Conservation (phyloP, 2,329 filamentous ascomycete genomes). For the Curvularia lunata region DNA sequence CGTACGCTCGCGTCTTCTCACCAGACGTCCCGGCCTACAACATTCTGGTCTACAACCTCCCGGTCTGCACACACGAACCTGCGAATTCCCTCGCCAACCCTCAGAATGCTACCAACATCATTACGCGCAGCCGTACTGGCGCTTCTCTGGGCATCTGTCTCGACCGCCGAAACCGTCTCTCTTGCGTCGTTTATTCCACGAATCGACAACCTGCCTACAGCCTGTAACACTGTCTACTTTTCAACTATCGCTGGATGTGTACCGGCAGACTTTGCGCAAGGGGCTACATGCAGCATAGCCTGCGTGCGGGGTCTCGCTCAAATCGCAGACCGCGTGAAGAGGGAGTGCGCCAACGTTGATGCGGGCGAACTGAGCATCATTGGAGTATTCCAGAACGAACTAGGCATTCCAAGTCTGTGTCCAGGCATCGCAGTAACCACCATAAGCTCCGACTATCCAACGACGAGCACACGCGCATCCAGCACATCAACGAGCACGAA, state of each 20-base stretch:
- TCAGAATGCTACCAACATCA: conserved; percentile 32
- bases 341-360: conserved; percentile 43
- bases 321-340: conserved; percentile 43
- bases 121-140: conserved; percentile 26
- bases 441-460: conserved; percentile 13
- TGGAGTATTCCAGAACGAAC: conserved; percentile 51
- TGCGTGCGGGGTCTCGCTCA: conserved; percentile 52
- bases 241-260: conserved; percentile 50
- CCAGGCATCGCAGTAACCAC: conserved; percentile 39
- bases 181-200: conserved; percentile 55
- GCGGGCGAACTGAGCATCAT: conserved; percentile 51
- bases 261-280: conserved; percentile 47
- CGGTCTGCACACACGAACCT: conserved; percentile 1
- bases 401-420: conserved; percentile 50
- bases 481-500: conserved; percentile 20
- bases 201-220: conserved; percentile 48
- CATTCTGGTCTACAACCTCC: too few relatives aligned
- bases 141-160: conserved; percentile 30
- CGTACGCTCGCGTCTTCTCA: conserved; percentile 7
- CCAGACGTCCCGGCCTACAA: conserved; percentile 18
- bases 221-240: conserved; percentile 52
- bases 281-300: conserved; percentile 41
- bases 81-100: conserved; percentile 16
- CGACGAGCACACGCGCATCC: conserved; percentile 12
- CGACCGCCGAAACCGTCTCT: conserved; percentile 44